phyloP scores from a whole-genome alignment of 2,329 filamentous ascomycete species.

The Akanthomyces muscarius region DNA sequence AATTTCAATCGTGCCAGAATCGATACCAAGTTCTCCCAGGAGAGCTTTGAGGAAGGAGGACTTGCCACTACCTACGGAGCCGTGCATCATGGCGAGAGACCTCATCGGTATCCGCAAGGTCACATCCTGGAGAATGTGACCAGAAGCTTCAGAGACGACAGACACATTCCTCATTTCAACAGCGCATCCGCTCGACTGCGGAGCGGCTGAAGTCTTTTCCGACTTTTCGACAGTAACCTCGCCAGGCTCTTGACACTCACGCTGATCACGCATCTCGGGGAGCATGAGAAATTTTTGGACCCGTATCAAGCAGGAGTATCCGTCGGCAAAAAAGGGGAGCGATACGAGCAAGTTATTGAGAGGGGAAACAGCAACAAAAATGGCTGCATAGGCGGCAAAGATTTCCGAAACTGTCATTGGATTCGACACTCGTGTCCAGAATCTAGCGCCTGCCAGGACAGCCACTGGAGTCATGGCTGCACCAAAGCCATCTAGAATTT shows the following conservation, averaged over 20 bases:
- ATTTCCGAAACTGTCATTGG: neutral
- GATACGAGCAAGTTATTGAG: neutral
- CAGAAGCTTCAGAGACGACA: neutral
- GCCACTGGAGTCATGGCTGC: constrained; percentile 1
- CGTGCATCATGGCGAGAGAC: neutral
- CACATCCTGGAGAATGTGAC: neutral
- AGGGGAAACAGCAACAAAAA: neutral
- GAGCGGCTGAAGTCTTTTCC: neutral
- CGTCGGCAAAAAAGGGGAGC: neutral
- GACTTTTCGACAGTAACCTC: neutral
- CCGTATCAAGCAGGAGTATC: neutral
- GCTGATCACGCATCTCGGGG: neutral
- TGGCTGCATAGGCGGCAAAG: neutral
- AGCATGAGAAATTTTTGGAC: neutral
- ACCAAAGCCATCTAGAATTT: neutral
- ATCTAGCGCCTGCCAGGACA: neutral
- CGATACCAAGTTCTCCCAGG: neutral
- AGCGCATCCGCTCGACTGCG: neutral
- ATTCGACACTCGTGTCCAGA: constrained; percentile 3
- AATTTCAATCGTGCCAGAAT: neutral
- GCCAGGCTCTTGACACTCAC: neutral
- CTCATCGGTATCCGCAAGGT: neutral
- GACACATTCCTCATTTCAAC: neutral
- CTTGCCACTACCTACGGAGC: neutral
- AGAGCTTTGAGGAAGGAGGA: neutral